Evolutionary conservation across 495 filamentous ascomycete genomes (phyloP), one percentile per base, ranked within the genome.

Genomic region (Penicillium coprophilum): DNA sequence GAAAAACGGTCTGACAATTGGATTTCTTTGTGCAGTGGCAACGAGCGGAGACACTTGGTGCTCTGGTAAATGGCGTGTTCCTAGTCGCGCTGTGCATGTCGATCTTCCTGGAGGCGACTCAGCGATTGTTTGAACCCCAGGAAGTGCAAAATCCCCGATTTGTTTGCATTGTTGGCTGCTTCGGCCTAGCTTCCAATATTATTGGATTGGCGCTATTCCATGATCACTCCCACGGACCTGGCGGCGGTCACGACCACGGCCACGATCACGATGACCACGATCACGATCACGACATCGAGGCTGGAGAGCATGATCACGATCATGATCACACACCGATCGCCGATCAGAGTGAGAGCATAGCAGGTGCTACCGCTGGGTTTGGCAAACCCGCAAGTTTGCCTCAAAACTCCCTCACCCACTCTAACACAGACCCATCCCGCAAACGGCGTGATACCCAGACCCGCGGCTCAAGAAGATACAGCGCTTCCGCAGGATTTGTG

Each of bases 11-110:
- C 62, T 68, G 44, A 71, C 58, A 24, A 23, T 50, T 71, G 50
- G 70, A 69, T 39, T 65, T 77, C 23, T 1, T 73, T 67, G 52
- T 74, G 27, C 62, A 92, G 80, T 98, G 92, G 91, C 87, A 97
- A 80, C 89, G 95, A 44, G 94, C 94, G n/a, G 94, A 98, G 79
- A 96, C 96, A 17, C 81, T 98, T 8, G 94, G 94, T 67, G 94
- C 94, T 17, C 81, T 96, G 47, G 86, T 97, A 65, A 98, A 98
- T 63, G 94, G 95, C 53, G 92, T 97, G 3, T 98, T 98, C 73
- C 79, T 98, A 43, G 91, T 98, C 62, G 94, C 94, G 0, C 80
- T 98, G 17, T 97, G 95, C 74, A 74, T 97, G 39, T 91, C 93
- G 4, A 98, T 98, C 63, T 91, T 97, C 67, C 81, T 98, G 51